phyloP scores from a whole-genome alignment of 768 basidiomycete genomes.

The Baorangia bicolor region DNA sequence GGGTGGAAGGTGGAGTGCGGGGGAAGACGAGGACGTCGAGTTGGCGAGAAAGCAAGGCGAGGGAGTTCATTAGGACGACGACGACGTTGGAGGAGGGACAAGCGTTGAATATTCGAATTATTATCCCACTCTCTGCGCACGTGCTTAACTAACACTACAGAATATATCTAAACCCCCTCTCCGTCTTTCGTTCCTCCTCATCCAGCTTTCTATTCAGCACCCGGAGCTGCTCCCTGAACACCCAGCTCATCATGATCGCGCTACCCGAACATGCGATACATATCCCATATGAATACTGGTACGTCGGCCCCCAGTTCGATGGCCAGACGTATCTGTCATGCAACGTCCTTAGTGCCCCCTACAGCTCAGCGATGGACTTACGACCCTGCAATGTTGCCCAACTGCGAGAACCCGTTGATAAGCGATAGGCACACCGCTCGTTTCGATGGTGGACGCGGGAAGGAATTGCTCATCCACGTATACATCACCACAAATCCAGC shows the following conservation, averaged over 20 bases:
- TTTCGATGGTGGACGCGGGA: conserved; percentile 80
- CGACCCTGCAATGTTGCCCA: conserved; percentile 84
- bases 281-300: conserved; percentile 70
- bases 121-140: conserved; percentile 2
- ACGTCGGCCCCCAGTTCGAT: conserved; percentile 65
- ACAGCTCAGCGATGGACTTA: conserved; percentile 39
- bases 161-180: conserved; percentile 48
- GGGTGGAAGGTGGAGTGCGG: conserved; percentile 58
- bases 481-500: conserved; percentile 66
- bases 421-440: conserved; percentile 80
- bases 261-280: conserved; percentile 58
- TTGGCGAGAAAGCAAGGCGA: conserved; percentile 77
- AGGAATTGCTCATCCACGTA: conserved; percentile 52
- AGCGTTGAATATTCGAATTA: background rate
- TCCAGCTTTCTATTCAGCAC: conserved; percentile 41
- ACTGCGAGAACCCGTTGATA: conserved; percentile 78
- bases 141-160: conserved; percentile 29
- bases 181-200: conserved; percentile 31
- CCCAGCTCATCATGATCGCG: conserved; percentile 49
- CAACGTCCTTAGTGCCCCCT: background rate
- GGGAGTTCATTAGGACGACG: conserved; percentile 66
- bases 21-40: conserved; percentile 72
- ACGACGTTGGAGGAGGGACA: background rate
- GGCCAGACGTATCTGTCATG: conserved; percentile 63
- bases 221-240: conserved; percentile 44